Evolutionary conservation across 176 grass and related monocot species (phyloP), one percentile per base, ranked within the genome.

Genomic region (Avena sativa): DNA sequence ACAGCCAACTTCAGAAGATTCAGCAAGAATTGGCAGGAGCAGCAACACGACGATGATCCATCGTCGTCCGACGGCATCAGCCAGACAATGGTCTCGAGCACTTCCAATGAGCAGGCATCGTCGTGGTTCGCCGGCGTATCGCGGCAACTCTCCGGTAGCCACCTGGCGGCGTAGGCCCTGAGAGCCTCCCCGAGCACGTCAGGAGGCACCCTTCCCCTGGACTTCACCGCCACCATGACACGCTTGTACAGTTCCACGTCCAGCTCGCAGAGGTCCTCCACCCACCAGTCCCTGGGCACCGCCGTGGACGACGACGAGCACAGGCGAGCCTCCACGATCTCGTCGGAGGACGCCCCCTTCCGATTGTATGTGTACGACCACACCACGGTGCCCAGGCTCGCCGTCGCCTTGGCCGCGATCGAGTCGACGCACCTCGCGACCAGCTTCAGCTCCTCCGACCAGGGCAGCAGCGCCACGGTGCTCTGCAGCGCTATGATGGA

Each of bases 241-340:
- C 82, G 88, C 85, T 85, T 91, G 83, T 96, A 99, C 32, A 92
- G 92, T 19, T 93, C 92, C 38, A 99, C 86, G 83, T 94, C 91
- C 55, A 97, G 86, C 17, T 96, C 94, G 71, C 94, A 93, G 38
- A 99, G 77, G 81, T 99, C 97, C 77, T 99, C 90, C 40, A 94
- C 85, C 97, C 97, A 99, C 97, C 97, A 99, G 50, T 99, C 91
- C 21, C 85, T 84, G 0, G 94, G 91, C 72, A 91, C 87, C 0
- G 59, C 70, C 80, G 74, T 76, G 0, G 74, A 55, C 15, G 49
- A 77, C 26, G 74, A 76, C 1, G 75, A 68, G 49, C 79, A 87
- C 57, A 86, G 89, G n/a, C 87, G 89, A 34, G 88, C 56, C 81
- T 99, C 93, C n/a, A 91, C 86, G 55, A 94, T 93, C 71, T 88